Base-by-base conservation (phyloP, 2,329 filamentous ascomycete genomes). In the Colletotrichum tabaci region DNA sequence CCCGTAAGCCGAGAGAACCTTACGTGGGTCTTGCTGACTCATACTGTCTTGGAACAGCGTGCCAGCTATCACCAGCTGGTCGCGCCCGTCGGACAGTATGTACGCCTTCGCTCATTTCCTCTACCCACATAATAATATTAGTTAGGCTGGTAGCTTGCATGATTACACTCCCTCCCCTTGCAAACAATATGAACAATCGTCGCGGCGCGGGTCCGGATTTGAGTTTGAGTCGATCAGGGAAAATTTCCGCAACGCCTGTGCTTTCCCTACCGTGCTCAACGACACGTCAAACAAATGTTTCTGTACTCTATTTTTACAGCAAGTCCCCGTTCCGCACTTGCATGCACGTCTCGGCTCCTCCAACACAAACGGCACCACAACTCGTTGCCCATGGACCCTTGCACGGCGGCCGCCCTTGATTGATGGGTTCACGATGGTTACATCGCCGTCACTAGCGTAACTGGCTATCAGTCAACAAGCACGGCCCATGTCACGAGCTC, bases 181-280 rank as follows among this genome's bases (percentile, higher is more conserved):
- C 49, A 46, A 49, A 44, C 40, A 40, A 49, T 35, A 12, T 3
- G 18, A 38, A 18, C 53, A 21, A 49, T 35, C 30, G 30, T 35
- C 30, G 30, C 8, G 30, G 40, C n/a, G 21, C n/a, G 26, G 56
- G 47, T 49, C 55, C 35, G 8, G 7, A 60, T 61, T 69, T 60
- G 61, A 69, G 61, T 66, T 66, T 60, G 40, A 53, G 53, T 58
- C 55, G 30, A 66, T 66, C 61, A 44, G 21, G 12, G 23, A 66
- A 66, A 69, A 44, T 40, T 46, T 60, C 67, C 67, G 55, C n/a
- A 13, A 53, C 26, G 66, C 61, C 64, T 30, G 66, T 44, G 61
- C 66, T 57, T 57, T 55, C 44, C 38, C 18, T 35, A 35, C 16
- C n/a, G 15, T 38, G 10, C 16, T 38, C n/a, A 38, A 60, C 18